Base-by-base conservation (phyloP, 1,284 basidiomycete genomes). In the Golubevia pallescens region DNA sequence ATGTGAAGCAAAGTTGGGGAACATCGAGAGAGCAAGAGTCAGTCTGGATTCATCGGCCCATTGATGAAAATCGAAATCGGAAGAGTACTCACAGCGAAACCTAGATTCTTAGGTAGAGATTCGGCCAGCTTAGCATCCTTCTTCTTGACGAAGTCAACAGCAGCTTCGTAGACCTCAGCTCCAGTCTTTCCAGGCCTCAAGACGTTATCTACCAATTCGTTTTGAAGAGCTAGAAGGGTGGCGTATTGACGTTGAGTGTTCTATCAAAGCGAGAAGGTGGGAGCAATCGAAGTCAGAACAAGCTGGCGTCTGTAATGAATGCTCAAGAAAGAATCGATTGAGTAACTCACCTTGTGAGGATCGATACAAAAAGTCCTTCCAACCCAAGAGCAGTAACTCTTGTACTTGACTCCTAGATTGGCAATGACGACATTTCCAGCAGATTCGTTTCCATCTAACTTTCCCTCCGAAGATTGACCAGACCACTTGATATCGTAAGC, bases 291-390 rank as follows among this genome's bases (percentile, higher is more conserved):
- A 48, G 42, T 48, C 42, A 48, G 42, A 48, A 10, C 42, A 13
- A 28, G 28, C 28, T 28, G 28, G 28, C 28, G 28, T 28, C 28
- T 28, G 28, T 16, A 16, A 48, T 13, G 42, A 48, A 48, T 13
- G 42, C 16, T 16, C 42, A 48, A 48, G 42, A 48, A 16, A 48
- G 13, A 48, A 28, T 28, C 28, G 42, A 48, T 1, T 6, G 21
- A 20, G 19, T 21, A 54, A 57, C 54, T 6, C 28, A 73, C 65
- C 81, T 92, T 92, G 74, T 91, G 92, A 1, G 96, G 95, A 84
- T 96, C 94, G 58, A 98, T 94, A 77, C 97, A 93, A 86, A 96
- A 95, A 2, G 94, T 97, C 56, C 96, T 89, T 8, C 93, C 94
- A 69, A 97, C 90, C 85, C 95, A 96, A 34, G 93, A 91, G 81